Conservation (phyloP, 2,329 filamentous ascomycete genomes). For the Pseudogymnoascus sp. region DNA sequence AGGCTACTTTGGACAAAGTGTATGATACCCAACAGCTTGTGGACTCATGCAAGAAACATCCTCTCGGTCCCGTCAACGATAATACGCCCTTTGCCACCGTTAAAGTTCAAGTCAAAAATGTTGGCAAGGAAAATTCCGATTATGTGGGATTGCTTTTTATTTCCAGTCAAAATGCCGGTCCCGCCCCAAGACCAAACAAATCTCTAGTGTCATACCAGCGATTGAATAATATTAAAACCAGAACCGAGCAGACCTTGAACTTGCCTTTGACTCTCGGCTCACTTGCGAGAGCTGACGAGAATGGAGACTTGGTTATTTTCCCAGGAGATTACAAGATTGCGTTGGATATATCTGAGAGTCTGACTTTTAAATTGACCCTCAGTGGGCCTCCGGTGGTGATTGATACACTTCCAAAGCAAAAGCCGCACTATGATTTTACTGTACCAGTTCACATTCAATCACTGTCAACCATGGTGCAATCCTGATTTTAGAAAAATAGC, state of each 20-base stretch:
- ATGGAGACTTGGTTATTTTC: constrained; percentile 44
- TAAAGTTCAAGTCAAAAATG: constrained; percentile 34
- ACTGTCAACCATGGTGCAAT: neutral
- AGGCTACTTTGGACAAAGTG: constrained; percentile 9
- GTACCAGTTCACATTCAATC: neutral
- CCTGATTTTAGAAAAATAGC: neutral
- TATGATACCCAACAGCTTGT: constrained; percentile 30
- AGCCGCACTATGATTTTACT: neutral
- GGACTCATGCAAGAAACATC: constrained; percentile 5
- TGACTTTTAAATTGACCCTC: neutral
- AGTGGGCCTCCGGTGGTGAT: neutral
- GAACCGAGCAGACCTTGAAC: constrained; percentile 24
- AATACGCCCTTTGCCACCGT: constrained; percentile 30
- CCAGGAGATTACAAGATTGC: constrained; percentile 43
- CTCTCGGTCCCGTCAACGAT: neutral
- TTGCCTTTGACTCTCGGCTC: constrained; percentile 40
- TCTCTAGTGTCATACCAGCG: constrained; percentile 43
- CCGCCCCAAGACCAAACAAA: constrained; percentile 44
- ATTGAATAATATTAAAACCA: constrained; percentile 20
- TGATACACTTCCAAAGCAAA: neutral
- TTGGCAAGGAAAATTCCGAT: constrained; percentile 44
- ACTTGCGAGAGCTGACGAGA: constrained; percentile 41
- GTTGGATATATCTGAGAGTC: constrained; percentile 31
- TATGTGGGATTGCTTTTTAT: constrained; percentile 46
- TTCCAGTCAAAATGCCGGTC: constrained; percentile 35